Evolutionary conservation across 768 basidiomycete species (phyloP).

Genomic region (Tulasnella sp.): DNA sequence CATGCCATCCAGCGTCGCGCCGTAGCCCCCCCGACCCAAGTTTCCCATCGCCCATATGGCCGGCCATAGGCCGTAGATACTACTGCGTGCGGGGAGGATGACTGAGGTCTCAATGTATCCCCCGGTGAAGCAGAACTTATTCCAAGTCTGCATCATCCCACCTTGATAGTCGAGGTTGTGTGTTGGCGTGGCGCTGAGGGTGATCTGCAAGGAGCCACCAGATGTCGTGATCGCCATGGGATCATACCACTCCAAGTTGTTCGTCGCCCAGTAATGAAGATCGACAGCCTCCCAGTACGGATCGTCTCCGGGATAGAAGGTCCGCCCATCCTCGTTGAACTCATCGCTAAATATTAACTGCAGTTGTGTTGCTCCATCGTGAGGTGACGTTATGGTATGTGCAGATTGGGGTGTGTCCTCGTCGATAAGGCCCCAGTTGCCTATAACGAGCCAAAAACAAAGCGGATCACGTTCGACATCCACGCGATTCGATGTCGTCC

Average conservation of each 20-base stretch:
- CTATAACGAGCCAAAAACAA: slow-evolving; percentile 16
- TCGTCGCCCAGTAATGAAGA: slow-evolving; percentile 30
- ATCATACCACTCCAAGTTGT: slow-evolving; percentile 22
- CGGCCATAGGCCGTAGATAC: slow-evolving; percentile 22
- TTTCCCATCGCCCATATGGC: slow-evolving; percentile 55
- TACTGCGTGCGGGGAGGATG: slow-evolving; percentile 20
- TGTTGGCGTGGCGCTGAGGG: slow-evolving; percentile 12
- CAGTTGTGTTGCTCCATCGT: slow-evolving; percentile 15
- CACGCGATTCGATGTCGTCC: no score
- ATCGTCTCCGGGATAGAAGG: slow-evolving; percentile 28
- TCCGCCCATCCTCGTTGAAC: slow-evolving; percentile 30
- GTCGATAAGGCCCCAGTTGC: slow-evolving; percentile 21
- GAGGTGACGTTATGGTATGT: slow-evolving; percentile 5
- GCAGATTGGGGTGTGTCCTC: slow-evolving; percentile 17
- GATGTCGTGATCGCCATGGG: slow-evolving; percentile 19
- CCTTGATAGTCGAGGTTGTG: slow-evolving; percentile 20
- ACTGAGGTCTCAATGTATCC: slow-evolving; percentile 21
- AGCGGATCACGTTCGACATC: no score
- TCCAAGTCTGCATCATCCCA: slow-evolving; percentile 22
- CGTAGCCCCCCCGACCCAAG: slow-evolving; percentile 83
- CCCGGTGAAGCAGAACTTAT: slow-evolving; percentile 25
- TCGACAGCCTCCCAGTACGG: slow-evolving; percentile 38
- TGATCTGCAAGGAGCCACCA: slow-evolving; percentile 19
- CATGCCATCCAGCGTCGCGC: slow-evolving; percentile 75
- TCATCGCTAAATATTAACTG: slow-evolving; percentile 30